Conservation (phyloP, 495 filamentous ascomycete species). For the Daldinia concentrica region DNA sequence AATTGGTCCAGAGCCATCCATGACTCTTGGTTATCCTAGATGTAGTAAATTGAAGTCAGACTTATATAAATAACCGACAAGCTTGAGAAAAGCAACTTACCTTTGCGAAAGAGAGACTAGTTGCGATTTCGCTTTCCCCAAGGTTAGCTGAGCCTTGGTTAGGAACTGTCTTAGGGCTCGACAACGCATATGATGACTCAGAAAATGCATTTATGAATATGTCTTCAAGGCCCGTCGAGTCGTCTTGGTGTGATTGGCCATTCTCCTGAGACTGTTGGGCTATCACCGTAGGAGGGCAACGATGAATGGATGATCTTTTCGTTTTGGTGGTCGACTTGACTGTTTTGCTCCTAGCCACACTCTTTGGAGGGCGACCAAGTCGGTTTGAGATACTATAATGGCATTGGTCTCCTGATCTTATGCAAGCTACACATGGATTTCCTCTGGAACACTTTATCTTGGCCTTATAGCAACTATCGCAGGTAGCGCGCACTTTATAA, state of each 20-base stretch:
- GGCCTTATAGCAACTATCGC: not conserved
- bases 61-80: not conserved
- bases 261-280: not conserved
- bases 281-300: not conserved
- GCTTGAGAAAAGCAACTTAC: not conserved
- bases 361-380: not conserved
- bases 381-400: conserved; percentile 3
- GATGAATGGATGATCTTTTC: not conserved
- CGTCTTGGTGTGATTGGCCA: not conserved
- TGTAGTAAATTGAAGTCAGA: not conserved
- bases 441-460: conserved; percentile 2
- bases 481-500: conserved; percentile 1
- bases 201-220: not conserved
- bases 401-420: not conserved
- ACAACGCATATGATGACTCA: not conserved
- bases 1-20: not conserved
- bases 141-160: not conserved
- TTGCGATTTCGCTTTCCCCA: not conserved
- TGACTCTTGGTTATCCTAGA: not conserved
- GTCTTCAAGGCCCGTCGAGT: not conserved
- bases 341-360: not conserved
- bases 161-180: not conserved
- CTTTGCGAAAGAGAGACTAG: not conserved
- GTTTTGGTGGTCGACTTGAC: not conserved
- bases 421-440: not conserved